These are phyloP conservation scores for Sarocladium oryzae DNA, from an alignment of 2,329 filamentous ascomycete species.

Conservation along the genomic window DNA sequence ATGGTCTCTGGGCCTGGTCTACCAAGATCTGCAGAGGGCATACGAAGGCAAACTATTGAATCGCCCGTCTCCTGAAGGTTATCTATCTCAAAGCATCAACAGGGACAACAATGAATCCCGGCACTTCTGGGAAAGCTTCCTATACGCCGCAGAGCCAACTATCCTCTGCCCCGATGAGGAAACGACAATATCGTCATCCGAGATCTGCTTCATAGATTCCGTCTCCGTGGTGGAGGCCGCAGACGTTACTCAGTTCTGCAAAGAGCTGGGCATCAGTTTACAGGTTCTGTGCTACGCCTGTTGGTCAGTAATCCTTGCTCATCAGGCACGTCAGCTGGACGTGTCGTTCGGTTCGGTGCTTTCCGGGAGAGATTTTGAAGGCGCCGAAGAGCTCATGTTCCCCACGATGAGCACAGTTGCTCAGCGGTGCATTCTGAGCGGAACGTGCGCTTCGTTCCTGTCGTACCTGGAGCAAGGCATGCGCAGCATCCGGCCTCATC, in stretches of 20 bases:
- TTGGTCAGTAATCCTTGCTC: constrained; percentile 67
- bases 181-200: not conserved
- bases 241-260: constrained; percentile 52
- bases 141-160: constrained; percentile 44
- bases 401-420: constrained; percentile 90
- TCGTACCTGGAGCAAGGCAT: constrained; percentile 67
- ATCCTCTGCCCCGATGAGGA: constrained; percentile 17
- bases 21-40: constrained; percentile 60
- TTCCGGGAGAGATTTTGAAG: constrained; percentile 73
- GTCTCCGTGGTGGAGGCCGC: constrained; percentile 4
- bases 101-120: constrained; percentile 14
- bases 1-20: constrained; percentile 70
- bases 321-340: constrained; percentile 58
- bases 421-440: constrained; percentile 66
- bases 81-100: constrained; percentile 34
- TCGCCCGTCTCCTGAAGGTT: constrained; percentile 42
- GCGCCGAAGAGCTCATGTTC: constrained; percentile 64
- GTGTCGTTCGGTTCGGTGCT: constrained; percentile 77
- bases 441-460: constrained; percentile 57
- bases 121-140: constrained; percentile 65
- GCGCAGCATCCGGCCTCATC: constrained; percentile 58
- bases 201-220: constrained; percentile 14
- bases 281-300: constrained; percentile 72
- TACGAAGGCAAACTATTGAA: constrained; percentile 39
- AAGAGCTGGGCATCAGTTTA: constrained; percentile 57